Conservation (phyloP, 305 asterid genomes). For the Fraxinus albicans region DNA sequence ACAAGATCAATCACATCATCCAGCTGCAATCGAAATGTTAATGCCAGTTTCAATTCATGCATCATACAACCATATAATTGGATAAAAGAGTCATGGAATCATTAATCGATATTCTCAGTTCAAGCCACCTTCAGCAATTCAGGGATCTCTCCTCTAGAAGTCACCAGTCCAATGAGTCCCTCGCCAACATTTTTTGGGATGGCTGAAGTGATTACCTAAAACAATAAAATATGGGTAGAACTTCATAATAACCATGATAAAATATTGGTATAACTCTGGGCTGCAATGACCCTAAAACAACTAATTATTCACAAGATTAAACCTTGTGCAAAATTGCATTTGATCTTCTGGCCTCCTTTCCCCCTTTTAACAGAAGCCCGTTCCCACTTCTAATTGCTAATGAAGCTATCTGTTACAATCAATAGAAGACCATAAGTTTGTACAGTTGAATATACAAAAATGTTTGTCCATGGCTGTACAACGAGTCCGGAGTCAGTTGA, state of each 20-base stretch:
- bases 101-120: constrained; percentile 8
- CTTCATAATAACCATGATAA: constrained; percentile 15
- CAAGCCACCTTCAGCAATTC: constrained; percentile 84
- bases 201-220: constrained; percentile 83
- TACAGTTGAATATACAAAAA: background rate
- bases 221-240: constrained; percentile 21
- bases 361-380: constrained; percentile 94
- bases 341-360: constrained; percentile 93
- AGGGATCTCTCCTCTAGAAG: constrained; percentile 95
- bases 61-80: constrained; percentile 1
- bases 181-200: constrained; percentile 78
- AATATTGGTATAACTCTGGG: constrained; percentile 1
- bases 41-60: constrained; percentile 30
- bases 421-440: constrained; percentile 11
- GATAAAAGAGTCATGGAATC: background rate
- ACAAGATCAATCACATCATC: constrained; percentile 98
- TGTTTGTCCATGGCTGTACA: background rate
- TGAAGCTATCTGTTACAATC: constrained; percentile 77
- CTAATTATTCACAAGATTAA: constrained; percentile 15
- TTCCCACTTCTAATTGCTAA: constrained; percentile 96
- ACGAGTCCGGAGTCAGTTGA: background rate
- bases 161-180: constrained; percentile 86
- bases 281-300: background rate
- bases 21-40: constrained; percentile 49
- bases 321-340: constrained; percentile 92